phyloP scores from a whole-genome alignment of 1,284 basidiomycete species.

The Melanopsichium pennsylvanicum region DNA sequence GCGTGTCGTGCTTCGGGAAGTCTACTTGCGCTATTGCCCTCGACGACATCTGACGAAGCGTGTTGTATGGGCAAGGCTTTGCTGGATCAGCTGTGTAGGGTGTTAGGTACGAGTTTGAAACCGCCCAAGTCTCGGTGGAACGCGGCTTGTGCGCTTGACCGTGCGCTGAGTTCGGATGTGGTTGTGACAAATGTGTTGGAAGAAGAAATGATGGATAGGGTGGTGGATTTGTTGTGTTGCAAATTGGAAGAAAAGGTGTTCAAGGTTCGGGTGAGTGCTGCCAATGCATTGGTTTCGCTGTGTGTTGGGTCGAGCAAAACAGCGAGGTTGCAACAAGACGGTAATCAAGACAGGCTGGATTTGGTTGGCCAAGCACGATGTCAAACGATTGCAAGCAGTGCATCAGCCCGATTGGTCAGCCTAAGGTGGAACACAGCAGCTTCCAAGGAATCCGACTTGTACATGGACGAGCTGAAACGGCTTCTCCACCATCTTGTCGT shows the following conservation, averaged over 20 bases:
- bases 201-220: conserved; percentile 5
- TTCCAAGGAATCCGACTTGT: conserved; percentile 21
- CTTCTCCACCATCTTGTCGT: background rate
- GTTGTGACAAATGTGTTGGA: conserved; percentile 3
- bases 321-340: background rate
- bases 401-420: conserved; percentile 13
- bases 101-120: conserved; percentile 19
- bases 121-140: conserved; percentile 44
- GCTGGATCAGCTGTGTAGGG: conserved; percentile 20
- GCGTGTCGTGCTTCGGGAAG: conserved; percentile 25
- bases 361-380: conserved; percentile 13
- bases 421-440: background rate
- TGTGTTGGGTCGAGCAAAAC: background rate
- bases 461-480: conserved; percentile 23
- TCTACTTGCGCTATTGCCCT: conserved; percentile 13
- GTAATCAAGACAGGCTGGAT: background rate
- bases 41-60: background rate
- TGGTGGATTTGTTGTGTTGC: conserved; percentile 14
- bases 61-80: conserved; percentile 1
- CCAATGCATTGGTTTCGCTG: conserved; percentile 24
- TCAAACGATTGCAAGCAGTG: conserved; percentile 1
- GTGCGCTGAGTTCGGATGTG: conserved; percentile 15
- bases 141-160: conserved; percentile 30
- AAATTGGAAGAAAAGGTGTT: conserved; percentile 22
- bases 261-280: conserved; percentile 25